Conservation (phyloP, 257 asterid species). For the Penstemon eatonii region DNA sequence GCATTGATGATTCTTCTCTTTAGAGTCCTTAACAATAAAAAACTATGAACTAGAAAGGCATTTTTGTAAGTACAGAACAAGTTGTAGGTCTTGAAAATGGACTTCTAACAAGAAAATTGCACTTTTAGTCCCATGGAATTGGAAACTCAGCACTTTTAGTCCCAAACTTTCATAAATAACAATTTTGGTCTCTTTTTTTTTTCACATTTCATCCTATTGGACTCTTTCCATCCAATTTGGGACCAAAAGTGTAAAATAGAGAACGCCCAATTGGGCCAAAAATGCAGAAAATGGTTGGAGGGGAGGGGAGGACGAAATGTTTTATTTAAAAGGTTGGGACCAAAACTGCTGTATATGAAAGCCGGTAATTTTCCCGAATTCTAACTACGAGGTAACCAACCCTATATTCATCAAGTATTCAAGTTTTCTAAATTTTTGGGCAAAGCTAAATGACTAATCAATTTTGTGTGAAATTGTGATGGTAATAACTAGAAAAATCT, state of each 20-base stretch:
- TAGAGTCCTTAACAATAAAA: not conserved
- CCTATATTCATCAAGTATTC: not conserved
- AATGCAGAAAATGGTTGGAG: not conserved
- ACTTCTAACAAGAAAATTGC: no score
- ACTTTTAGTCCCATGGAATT: no score
- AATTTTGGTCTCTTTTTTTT: no score
- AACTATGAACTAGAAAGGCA: not conserved
- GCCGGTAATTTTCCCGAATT: no score
- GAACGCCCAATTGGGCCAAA: not conserved
- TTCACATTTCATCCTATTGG: no score
- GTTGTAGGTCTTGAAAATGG: not conserved
- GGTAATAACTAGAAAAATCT: not conserved
- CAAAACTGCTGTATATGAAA: no score
- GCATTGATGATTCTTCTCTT: not conserved
- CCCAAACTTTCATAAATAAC: no score
- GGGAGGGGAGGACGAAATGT: no score
- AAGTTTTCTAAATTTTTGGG: not conserved
- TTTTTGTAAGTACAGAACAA: not conserved
- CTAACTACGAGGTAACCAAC: no score
- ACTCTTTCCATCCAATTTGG: no score
- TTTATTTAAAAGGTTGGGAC: no score
- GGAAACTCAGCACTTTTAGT: no score
- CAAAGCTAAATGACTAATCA: not conserved
- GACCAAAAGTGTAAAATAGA: not conserved
- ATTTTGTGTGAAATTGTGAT: not conserved